Base-by-base conservation (phyloP, 2,329 filamentous ascomycete species). In the Drechslera avenae region DNA sequence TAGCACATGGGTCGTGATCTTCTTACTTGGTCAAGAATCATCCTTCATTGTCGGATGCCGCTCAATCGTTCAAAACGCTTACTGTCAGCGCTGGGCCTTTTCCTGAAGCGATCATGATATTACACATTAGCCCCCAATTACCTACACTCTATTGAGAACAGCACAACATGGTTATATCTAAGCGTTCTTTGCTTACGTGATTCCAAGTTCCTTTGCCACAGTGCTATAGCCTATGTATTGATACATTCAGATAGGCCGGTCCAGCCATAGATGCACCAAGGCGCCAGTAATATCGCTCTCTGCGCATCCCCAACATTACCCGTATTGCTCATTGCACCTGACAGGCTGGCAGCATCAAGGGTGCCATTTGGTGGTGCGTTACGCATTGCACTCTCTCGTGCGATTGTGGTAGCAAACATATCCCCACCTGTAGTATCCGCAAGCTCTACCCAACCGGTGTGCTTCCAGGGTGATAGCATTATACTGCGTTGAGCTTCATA, bases 361-460 rank as follows among this genome's bases (percentile, higher is more conserved):
- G 79, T 75, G 0, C 91, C 90, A 42, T 81, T 75, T 0, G 92
- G 91, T 30, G 91, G 89, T 2, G 92, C 85, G 7, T 83, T 86
- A 61, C 86, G 86, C 31, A 83, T 68, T 0, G 92, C 91, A n/a
- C 91, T 90, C 66, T 86, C 82, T 54, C 96, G 78, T 1, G 91
- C 90, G 85, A 96, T 91, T 59, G 89, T 84, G 2, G 89, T 87
- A 6, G 82, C 78, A 59, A 81, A 81, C 34, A 79, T 75, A 34
- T 64, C 50, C 10, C 61, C 63, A 6, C 51, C 61, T 0, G 81
- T 82, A 0, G 83, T 72, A 31, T 84, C 80, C 0, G 89, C 85
- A 18, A 97, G 78, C 42, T 88, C 81, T 34, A 84, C 82, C 94
- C 94, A 99, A 0, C 91, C 90, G 44, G 89, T 84, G 0, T 91